These are phyloP conservation scores for Ascochyta viciae-villosae DNA, from an alignment of 2,329 filamentous ascomycete genomes.

Conservation along the genomic window DNA sequence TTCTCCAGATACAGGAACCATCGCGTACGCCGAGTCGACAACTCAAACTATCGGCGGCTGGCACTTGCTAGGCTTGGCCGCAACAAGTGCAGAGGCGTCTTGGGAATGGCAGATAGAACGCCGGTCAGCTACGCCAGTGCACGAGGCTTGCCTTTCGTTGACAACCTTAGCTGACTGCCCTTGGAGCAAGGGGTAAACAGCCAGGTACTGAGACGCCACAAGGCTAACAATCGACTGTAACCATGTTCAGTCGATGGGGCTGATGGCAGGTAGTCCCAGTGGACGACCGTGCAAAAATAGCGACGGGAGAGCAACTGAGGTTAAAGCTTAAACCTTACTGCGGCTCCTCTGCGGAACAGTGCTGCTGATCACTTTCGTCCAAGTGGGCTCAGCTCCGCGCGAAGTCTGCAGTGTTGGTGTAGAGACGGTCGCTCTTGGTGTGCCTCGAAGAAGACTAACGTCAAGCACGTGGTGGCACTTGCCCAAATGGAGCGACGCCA, in stretches of 20 bases:
- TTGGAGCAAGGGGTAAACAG: slow-evolving; percentile 19
- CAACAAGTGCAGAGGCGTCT: slow-evolving; percentile 9
- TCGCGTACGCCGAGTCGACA: slow-evolving; percentile 19
- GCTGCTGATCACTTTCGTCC: slow-evolving; percentile 7
- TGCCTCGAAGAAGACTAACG: background rate
- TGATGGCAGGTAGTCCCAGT: slow-evolving; percentile 1
- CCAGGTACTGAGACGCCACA: slow-evolving; percentile 2
- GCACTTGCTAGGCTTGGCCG: slow-evolving; percentile 8
- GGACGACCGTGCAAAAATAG: slow-evolving; percentile 21
- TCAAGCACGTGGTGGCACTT: background rate
- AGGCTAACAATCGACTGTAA: slow-evolving; percentile 2
- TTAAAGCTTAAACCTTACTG: slow-evolving; percentile 22
- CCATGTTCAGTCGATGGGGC: slow-evolving; percentile 2
- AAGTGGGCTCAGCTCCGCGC: slow-evolving; percentile 10
- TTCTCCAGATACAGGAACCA: slow-evolving; percentile 6
- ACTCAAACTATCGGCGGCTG: slow-evolving; percentile 10
- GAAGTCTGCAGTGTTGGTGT: slow-evolving; percentile 5
- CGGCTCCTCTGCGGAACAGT: slow-evolving; percentile 11
- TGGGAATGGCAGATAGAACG: slow-evolving; percentile 11
- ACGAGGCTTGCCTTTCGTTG: slow-evolving; percentile 21
- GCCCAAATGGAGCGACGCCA: slow-evolving; percentile 4
- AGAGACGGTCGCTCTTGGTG: background rate
- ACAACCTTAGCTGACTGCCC: slow-evolving; percentile 8
- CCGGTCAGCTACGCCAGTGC: slow-evolving; percentile 19
- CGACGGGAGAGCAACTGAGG: slow-evolving; percentile 27